Base-by-base conservation (phyloP, 345 rosid species). In the Citropsis articulata region DNA sequence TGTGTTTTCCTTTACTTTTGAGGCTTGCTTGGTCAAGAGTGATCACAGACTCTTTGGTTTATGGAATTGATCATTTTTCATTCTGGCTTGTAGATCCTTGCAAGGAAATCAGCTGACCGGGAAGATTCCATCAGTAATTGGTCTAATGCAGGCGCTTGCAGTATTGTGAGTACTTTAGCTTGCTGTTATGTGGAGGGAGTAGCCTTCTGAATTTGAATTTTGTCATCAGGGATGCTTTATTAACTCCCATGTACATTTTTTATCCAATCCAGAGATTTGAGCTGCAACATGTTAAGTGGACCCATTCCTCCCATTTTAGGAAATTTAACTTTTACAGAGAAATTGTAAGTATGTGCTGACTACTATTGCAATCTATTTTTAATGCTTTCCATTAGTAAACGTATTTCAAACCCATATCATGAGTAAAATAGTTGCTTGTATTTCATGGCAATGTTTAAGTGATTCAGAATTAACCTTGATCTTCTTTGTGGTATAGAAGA, bases 91-190 rank as follows among this genome's bases (percentile, higher is more conserved):
- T 77, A 96, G 99, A 85, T 96, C 99, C 68, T 90, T 96, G 89
- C 99, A 96, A 92, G 92, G 93, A 62, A 96, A 96, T 85, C 90
- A 33, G 78, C 88, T 96, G 8, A 86, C 88, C 12, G 99, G 99
- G 68, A 81, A 86, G 84, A 94, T 96, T 63, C 99, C 99, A n/a
- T 88, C 93, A 16, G 99, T 96, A 70, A 89, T 96, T 65, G 99
- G 99, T 80, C 89, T 96, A 28, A 96, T 96, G 99, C 99, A 96
- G 84, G 99, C 99, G 30, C 99, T 96, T 80, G 98, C 99, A 77
- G 99, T 96, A 25, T 73, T 96, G 99, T 96, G 87, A 90, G 99
- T 84, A 62, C 78, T 56, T 59, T 65, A 33, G 42, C 50, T 72
- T 69, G 38, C 19, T 9, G 25, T n/a, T 50, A 19, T 62, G 5